Percentiles rank a stretch among this genome's conserved stretches.
phyloP scores from a whole-genome alignment of 805 yeast species.

The Pichia pseudocactophila region DNA sequence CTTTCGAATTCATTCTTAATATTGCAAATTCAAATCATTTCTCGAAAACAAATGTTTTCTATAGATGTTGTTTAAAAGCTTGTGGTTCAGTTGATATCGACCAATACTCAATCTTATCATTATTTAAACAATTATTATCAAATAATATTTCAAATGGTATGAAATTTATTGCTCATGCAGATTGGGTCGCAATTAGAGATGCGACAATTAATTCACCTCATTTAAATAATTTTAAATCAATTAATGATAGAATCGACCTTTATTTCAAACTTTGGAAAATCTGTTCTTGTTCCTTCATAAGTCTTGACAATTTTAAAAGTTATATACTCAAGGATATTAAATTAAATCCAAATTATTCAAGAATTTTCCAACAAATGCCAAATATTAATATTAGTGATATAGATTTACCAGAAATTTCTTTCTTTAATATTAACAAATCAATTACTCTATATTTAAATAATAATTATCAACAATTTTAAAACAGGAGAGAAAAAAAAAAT shows the following conservation, averaged over 20 bases:
- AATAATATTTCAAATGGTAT: conserved; percentile 46
- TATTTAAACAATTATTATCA: conserved; percentile 25
- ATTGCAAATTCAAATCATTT: conserved; percentile 52
- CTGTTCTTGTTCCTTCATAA: conserved; percentile 40
- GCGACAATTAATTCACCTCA: conserved; percentile 49
- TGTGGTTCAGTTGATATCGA: conserved; percentile 54
- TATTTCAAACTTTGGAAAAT: conserved; percentile 47
- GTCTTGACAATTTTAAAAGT: conserved; percentile 38
- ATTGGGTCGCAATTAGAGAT: conserved; percentile 77
- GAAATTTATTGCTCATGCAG: conserved; percentile 67
- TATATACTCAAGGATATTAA: conserved; percentile 37
- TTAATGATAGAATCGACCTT: conserved; percentile 39
- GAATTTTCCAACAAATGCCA: conserved; percentile 31
- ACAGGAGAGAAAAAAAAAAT: too few relatives aligned
- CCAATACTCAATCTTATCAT: conserved; percentile 40
- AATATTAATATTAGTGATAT: conserved; percentile 29
- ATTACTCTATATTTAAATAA: conserved; percentile 25
- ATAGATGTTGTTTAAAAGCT: conserved; percentile 65
- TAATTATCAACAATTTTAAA: conserved; percentile 14
- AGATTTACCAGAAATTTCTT: conserved; percentile 32
- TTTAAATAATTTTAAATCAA: conserved; percentile 22
- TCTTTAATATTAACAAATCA: conserved; percentile 25
- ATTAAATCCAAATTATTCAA: conserved; percentile 32
- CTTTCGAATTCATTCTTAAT: conserved; percentile 53
- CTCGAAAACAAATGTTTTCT: conserved; percentile 56